Base-by-base conservation (phyloP, 441 rosid genomes). In the Erodium moschatum region DNA sequence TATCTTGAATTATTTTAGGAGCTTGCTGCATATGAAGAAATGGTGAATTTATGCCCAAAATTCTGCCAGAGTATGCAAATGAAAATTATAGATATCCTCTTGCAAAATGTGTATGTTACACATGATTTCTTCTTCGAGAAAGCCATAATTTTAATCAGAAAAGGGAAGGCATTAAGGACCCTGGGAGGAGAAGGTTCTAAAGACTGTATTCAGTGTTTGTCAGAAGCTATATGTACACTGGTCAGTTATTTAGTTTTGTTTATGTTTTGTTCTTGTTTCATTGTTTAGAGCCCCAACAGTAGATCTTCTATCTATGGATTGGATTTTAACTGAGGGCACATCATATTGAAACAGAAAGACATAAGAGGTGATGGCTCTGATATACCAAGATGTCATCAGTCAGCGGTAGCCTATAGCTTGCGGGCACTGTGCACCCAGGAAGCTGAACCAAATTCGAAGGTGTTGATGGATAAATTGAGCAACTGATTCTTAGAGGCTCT, bases 401-500 rank as follows among this genome's bases (percentile, higher is more conserved):
- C 89, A 79, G 91, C 97, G 71, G 78, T 83, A 70, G 89, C 91
- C 40, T 81, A 89, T 81, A 82, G 85, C 77, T 77, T 91, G 78
- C 90, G 86, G 70, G 98, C 94, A 62, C 79, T 91, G 9, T 85
- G 91, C 73, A 72, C 70, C 64, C 87, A 85, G 64, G 98, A 94
- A 80, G 83, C 74, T 69, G 97, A 87, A 67, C 94, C 97, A 68
- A 81, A 77, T 73, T 89, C 97, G 52, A 83, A 89, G 98, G 98
- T 94, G 77, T 69, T 72, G 20, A 69, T 72, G 68, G 29, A 66
- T 75, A 71, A 71, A 67, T 75, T 77, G 38, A 72, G 69, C 65
- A 58, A 60, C 76, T 75, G 13, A 63, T 79, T 67, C 50, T 24
- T 65, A 56, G 38, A 33, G 64, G 56, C 20, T 67, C 6, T 16